Evolutionary conservation across 495 filamentous ascomycete genomes (phyloP).

Genomic region (Aspergillus incahuasiensis): DNA sequence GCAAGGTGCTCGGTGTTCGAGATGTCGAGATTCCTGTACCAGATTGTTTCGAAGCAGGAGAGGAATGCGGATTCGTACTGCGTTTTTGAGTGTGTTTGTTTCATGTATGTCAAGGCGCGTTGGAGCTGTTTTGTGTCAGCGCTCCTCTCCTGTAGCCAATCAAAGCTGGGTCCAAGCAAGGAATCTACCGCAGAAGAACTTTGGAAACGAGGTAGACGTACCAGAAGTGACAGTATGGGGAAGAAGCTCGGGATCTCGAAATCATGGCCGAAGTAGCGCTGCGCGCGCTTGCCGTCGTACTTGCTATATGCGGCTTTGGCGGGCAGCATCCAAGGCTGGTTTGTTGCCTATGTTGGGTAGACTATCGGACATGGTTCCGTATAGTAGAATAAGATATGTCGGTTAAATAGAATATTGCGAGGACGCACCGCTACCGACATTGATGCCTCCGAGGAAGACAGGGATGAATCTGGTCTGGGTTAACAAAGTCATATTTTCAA

Average conservation of each 20-base stretch:
- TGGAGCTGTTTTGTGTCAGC: constrained; percentile 44
- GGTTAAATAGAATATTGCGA: too few relatives aligned
- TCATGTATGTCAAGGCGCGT: constrained; percentile 62
- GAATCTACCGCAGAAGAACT: too few relatives aligned
- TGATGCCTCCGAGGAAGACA: constrained; percentile 70
- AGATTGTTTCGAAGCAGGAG: constrained; percentile 44
- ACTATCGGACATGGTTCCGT: too few relatives aligned
- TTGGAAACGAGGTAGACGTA: too few relatives aligned
- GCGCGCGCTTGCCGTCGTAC: constrained; percentile 53
- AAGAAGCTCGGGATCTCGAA: constrained; percentile 46
- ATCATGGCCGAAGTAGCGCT: constrained; percentile 46
- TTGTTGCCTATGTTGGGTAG: constrained; percentile 34
- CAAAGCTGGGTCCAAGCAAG: too few relatives aligned
- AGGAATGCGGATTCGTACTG: constrained; percentile 42
- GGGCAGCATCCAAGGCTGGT: constrained; percentile 65
- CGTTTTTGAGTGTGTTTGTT: constrained; percentile 39
- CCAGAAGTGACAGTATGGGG: constrained; percentile 46
- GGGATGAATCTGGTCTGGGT: constrained; percentile 52
- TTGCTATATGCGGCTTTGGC: constrained; percentile 56
- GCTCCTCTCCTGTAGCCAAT: not conserved
- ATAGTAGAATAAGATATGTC: too few relatives aligned
- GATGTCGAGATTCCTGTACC: constrained; percentile 42
- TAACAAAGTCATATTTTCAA: not conserved
- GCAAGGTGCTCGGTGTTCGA: constrained; percentile 42
- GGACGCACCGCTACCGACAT: constrained; percentile 54